Percentiles rank a stretch among this genome's conserved stretches.
Evolutionary conservation across 1,284 basidiomycete genomes (phyloP).

Genomic region (Mrakiaceae sp.): DNA sequence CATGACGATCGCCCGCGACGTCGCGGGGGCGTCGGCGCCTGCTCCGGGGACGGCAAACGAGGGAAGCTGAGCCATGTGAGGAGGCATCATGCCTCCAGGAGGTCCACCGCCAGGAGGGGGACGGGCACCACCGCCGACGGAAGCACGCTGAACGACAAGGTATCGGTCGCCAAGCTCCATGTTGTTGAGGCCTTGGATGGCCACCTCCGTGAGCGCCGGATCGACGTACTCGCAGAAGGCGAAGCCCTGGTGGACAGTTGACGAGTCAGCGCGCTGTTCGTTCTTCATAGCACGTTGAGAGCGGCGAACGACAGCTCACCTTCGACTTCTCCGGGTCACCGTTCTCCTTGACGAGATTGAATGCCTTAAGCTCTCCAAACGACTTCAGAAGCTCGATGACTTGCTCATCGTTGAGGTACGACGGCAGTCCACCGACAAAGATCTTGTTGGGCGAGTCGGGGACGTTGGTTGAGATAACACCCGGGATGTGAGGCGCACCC

Average conservation of each 20-base stretch:
- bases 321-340: constrained; percentile 73
- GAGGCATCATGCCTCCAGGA: constrained; percentile 26
- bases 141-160: constrained; percentile 91
- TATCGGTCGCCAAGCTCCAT: constrained; percentile 97
- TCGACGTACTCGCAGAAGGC: constrained; percentile 99
- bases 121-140: constrained; percentile 59
- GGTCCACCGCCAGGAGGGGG: constrained; percentile 28
- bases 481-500: constrained; percentile 69
- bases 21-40: constrained; percentile 31
- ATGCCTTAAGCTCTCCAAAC: constrained; percentile 93
- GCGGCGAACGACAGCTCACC: constrained; percentile 37
- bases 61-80: background rate
- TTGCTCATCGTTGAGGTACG: constrained; percentile 92
- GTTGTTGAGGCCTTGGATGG: constrained; percentile 89
- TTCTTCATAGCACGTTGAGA: background rate
- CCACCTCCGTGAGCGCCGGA: constrained; percentile 75
- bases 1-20: constrained; percentile 77
- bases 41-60: constrained; percentile 57
- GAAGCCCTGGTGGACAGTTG: constrained; percentile 51
- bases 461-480: constrained; percentile 90
- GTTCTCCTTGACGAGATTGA: constrained; percentile 94
- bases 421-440: constrained; percentile 90
- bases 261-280: background rate
- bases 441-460: constrained; percentile 97
- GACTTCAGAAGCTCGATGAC: constrained; percentile 94